Base-by-base conservation (phyloP, 441 rosid genomes). In the Gossypium aridum region DNA sequence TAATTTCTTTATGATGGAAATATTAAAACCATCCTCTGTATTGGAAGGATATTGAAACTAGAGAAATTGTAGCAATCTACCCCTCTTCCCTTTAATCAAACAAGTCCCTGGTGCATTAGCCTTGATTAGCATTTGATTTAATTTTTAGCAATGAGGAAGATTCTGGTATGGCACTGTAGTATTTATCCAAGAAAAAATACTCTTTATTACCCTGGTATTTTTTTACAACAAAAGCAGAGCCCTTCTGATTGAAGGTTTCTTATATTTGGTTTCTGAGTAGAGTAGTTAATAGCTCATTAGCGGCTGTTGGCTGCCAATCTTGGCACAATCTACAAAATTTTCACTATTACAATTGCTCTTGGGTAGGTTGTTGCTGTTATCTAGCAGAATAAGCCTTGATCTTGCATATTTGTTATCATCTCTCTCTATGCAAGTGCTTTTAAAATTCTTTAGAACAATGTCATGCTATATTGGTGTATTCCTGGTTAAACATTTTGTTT, bases 401-500 rank as follows among this genome's bases (percentile, higher is more conserved):
- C 60, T 69, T 25, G 59, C 60, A 8, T 54, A 66, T 51, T 51
- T 68, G 51, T 51, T 68, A 25, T 4, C 63, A 9, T 70, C 28
- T 54, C 25, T 70, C 12, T 28, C 19, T 10, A 31, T 55, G 7
- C 7, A 31, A 31, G 39, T 55, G 34, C 51, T 54, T 70, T 31
- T 19, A 19, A 31, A 70, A 22, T 59, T 47, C 67, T 43, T 45
- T n/a, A n/a, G 56, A 55, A 55, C 13, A 31, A 4, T 10, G 45
- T 16, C 34, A 14, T 55, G 45, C 74, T 70, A 31, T 19, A 12
- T 19, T 34, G 64, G 17, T 55, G 25, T 19, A 10, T 70, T 70
- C 64, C 49, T 70, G 16, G 20, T 59, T 20, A 73, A 73, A 22
- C 13, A 45, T 25, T 76, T 13, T 53, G 26, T 70, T 70, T 7